phyloP scores from a whole-genome alignment of 371 early-diverging fungal genomes.

The Syncephalastrum monosporum region DNA sequence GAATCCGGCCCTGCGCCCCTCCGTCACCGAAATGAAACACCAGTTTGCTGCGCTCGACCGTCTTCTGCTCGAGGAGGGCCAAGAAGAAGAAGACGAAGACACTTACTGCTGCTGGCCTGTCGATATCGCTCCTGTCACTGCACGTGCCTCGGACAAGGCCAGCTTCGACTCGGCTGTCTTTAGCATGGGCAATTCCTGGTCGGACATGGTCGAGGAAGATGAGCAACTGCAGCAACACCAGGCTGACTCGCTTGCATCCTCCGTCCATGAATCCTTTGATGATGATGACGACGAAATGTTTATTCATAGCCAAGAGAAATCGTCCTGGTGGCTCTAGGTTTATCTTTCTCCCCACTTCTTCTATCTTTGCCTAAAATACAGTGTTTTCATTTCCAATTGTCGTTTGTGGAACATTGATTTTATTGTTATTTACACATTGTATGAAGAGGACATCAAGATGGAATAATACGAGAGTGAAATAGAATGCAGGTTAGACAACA shows the following conservation, averaged over 20 bases:
- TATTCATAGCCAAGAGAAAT: constrained; percentile 40
- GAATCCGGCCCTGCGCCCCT: constrained; percentile 25
- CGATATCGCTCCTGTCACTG: constrained; percentile 19
- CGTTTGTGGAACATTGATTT: too few species aligned
- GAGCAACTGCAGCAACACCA: constrained; percentile 12
- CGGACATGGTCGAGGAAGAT: constrained; percentile 36
- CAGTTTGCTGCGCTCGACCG: constrained; percentile 17
- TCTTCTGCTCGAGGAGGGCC: constrained; percentile 9
- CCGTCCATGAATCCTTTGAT: constrained; percentile 12
- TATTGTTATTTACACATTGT: too few species aligned
- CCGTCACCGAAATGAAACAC: constrained; percentile 25
- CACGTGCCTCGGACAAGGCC: constrained; percentile 17
- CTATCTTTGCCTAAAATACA: too few species aligned
- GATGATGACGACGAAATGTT: constrained; percentile 41
- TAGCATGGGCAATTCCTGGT: constrained; percentile 29
- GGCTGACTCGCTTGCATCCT: constrained; percentile 7
- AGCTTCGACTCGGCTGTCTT: constrained; percentile 44
- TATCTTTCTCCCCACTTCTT: background rate
- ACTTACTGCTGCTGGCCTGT: constrained; percentile 8
- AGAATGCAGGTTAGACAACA: too few species aligned
- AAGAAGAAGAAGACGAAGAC: constrained; percentile 11
- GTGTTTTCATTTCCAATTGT: too few species aligned
- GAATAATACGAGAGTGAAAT: too few species aligned
- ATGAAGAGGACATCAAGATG: too few species aligned
- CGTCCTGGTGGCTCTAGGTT: constrained; percentile 44